Conservation (phyloP, 2,329 filamentous ascomycete species). For the Fusarium equiseti region DNA sequence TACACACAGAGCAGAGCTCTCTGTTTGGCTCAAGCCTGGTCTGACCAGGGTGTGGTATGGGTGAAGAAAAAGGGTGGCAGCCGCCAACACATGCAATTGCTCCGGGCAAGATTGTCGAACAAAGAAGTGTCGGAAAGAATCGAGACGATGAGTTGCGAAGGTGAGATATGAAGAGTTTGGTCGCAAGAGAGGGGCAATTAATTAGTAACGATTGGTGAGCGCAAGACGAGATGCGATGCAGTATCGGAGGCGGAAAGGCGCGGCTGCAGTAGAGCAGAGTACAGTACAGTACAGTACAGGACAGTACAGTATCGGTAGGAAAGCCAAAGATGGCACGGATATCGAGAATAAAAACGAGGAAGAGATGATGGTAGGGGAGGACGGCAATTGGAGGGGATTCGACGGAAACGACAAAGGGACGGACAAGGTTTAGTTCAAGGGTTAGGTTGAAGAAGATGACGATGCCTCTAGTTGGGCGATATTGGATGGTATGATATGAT, state of each 20-base stretch:
- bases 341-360: slow-evolving; percentile 24
- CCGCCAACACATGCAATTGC: slow-evolving; percentile 36
- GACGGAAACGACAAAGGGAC: slow-evolving; percentile 47
- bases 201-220: slow-evolving; percentile 21
- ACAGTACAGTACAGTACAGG: background rate
- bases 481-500: background rate
- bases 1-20: slow-evolving; percentile 27
- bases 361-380: slow-evolving; percentile 26
- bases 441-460: slow-evolving; percentile 23
- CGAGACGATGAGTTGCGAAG: slow-evolving; percentile 13
- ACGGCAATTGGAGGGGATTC: slow-evolving; percentile 36
- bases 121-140: slow-evolving; percentile 15
- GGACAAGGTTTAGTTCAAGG: slow-evolving; percentile 45
- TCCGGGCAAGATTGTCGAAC: slow-evolving; percentile 32
- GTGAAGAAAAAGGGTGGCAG: slow-evolving; percentile 12
- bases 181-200: slow-evolving; percentile 35
- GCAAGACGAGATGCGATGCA: slow-evolving; percentile 2
- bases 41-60: slow-evolving; percentile 20
- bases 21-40: slow-evolving; percentile 31
- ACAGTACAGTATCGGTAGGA: background rate
- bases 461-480: slow-evolving; percentile 1
- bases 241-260: slow-evolving; percentile 27
- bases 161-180: slow-evolving; percentile 12
- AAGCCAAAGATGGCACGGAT: slow-evolving; percentile 29
- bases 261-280: slow-evolving; percentile 8